Conservation (phyloP, 768 basidiomycete species). For the Amanita subjunquillea region DNA sequence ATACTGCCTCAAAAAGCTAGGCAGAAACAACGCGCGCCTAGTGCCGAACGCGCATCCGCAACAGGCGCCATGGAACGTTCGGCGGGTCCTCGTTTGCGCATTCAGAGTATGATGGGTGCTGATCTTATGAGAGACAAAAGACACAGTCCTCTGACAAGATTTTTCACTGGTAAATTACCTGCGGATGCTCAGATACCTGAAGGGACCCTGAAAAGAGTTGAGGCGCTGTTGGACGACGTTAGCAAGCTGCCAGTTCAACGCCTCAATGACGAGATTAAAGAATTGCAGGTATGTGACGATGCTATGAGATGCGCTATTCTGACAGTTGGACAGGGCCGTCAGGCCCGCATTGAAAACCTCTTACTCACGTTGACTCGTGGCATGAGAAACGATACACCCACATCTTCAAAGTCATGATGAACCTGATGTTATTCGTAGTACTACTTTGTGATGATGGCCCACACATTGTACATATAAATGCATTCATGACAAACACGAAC, state of each 20-base stretch:
- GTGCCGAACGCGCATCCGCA: neutral
- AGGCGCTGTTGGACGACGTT: constrained; percentile 54
- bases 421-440: neutral
- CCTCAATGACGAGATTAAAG: constrained; percentile 75
- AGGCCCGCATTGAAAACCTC: constrained; percentile 69
- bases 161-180: constrained; percentile 7
- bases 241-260: constrained; percentile 51
- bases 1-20: constrained; percentile 6
- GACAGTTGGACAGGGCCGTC: constrained; percentile 41
- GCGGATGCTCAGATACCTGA: constrained; percentile 21
- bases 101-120: neutral
- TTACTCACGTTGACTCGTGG: constrained; percentile 59
- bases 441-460: neutral
- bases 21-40: neutral
- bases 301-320: constrained; percentile 1
- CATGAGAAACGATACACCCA: constrained; percentile 37
- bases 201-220: constrained; percentile 41
- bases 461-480: neutral
- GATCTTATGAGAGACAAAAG: neutral
- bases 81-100: constrained; percentile 1
- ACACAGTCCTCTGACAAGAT: constrained; percentile 7
- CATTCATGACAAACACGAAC: neutral
- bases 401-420: neutral
- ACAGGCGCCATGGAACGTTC: neutral
- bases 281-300: constrained; percentile 49